Evolutionary conservation across 2,329 filamentous ascomycete genomes (phyloP), one percentile per base, ranked within the genome.

Genomic region (Lasiodiplodia theobromae): DNA sequence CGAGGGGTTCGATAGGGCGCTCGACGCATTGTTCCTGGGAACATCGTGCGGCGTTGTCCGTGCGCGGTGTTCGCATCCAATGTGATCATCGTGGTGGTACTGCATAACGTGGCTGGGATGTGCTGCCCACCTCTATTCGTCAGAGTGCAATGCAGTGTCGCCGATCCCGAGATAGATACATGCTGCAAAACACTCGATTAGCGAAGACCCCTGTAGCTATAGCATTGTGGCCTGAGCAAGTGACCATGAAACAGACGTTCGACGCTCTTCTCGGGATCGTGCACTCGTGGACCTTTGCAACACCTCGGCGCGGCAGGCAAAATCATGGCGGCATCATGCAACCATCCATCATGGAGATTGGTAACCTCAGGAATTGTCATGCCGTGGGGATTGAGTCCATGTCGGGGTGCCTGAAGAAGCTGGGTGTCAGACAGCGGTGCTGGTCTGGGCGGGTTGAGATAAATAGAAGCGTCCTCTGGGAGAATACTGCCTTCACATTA

Each of bases 41-140:
- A 21, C 6, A n/a, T 25, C 44, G 47, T 31, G 44, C 16, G 60
- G 60, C 28, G 28, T 11, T 49, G 60, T 64, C 60, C 21, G 60
- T 64, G 60, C 60, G 47, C 31, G 14, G 60, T 38, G 60, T 64
- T 64, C 60, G 60, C 60, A 64, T 64, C 31, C 60, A 64, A 31
- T 52, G 44, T 47, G 60, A 64, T 64, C 60, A 18, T 21, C 60
- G 37, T 38, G 28, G 47, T 64, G 11, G 60, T n/a, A 64, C 60
- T 16, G 60, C 60, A 64, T 64, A 64, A 63, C 58, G 58, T 63
- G 58, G 58, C 58, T 63, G 58, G 25, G 58, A 34, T 31, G 38
- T 31, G 60, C 31, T 34, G 44, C 4, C 44, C n/a, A 4, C 18
- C 23, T 21, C 47, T 31, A 52, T 64, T 64, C 60, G 60, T 64